Conservation (phyloP, 495 filamentous ascomycete species). For the Lasiosphaeris hirsuta region DNA sequence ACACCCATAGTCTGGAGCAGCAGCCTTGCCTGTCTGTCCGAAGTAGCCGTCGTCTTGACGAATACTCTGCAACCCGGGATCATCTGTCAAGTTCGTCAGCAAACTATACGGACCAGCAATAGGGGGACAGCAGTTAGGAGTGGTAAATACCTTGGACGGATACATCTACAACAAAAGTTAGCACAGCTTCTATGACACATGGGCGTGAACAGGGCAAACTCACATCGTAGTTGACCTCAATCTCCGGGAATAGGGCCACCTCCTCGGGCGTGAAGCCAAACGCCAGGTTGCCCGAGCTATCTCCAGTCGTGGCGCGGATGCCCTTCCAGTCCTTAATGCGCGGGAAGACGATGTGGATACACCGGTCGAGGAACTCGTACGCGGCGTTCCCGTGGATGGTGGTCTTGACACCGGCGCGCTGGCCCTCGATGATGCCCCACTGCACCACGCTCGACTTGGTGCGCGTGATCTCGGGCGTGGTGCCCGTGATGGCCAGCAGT, state of each 20-base stretch:
- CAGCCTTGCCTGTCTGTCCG: slow-evolving; percentile 85
- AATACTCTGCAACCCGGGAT: slow-evolving; percentile 86
- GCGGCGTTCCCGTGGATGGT: slow-evolving; percentile 74
- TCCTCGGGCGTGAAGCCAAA: slow-evolving; percentile 72
- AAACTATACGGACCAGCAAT: neutral
- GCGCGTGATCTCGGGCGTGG: slow-evolving; percentile 64
- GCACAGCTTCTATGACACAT: neutral
- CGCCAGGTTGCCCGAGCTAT: slow-evolving; percentile 80
- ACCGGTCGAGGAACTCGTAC: slow-evolving; percentile 81
- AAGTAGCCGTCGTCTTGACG: slow-evolving; percentile 82
- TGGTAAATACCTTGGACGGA: slow-evolving; percentile 17
- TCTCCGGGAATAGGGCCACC: slow-evolving; percentile 82
- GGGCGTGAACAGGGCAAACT: slow-evolving; percentile 37
- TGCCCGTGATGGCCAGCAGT: slow-evolving; percentile 80
- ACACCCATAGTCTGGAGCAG: slow-evolving; percentile 77
- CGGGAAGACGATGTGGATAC: slow-evolving; percentile 84
- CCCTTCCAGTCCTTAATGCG: slow-evolving; percentile 93
- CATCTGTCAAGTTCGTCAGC: slow-evolving; percentile 60
- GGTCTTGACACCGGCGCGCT: slow-evolving; percentile 62
- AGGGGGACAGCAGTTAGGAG: neutral
- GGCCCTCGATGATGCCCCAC: slow-evolving; percentile 56
- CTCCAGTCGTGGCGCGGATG: slow-evolving; percentile 64
- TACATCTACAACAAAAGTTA: slow-evolving; percentile 22
- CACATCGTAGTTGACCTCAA: slow-evolving; percentile 90
- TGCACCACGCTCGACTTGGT: slow-evolving; percentile 62